phyloP scores from a whole-genome alignment of 257 asterid genomes.

The Fraxinus anomala region DNA sequence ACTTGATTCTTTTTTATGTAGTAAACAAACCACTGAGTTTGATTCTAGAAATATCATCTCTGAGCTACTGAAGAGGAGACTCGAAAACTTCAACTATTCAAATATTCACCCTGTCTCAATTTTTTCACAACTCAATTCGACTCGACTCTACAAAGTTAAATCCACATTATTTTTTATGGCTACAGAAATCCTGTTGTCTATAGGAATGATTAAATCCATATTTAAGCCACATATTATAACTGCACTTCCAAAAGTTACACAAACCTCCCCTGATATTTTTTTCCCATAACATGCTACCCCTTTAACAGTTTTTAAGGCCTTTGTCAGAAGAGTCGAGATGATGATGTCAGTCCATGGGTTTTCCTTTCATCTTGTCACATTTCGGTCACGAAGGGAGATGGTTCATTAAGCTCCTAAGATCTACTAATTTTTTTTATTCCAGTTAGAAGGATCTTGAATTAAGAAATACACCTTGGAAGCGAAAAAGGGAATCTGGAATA shows the following conservation, averaged over 20 bases:
- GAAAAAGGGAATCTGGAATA: neutral
- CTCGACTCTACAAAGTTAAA: neutral
- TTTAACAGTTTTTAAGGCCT: neutral
- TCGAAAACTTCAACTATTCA: neutral
- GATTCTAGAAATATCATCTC: conserved; percentile 6
- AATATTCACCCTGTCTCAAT: neutral
- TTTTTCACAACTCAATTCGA: neutral
- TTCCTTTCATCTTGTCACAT: neutral
- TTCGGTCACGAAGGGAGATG: neutral
- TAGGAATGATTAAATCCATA: neutral
- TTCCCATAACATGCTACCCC: neutral
- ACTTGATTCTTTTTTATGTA: neutral
- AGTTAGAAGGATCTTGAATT: neutral
- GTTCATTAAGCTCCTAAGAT: neutral
- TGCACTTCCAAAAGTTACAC: neutral
- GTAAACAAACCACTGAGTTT: neutral
- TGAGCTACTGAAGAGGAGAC: conserved; percentile 8
- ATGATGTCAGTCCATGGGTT: neutral
- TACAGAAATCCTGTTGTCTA: neutral
- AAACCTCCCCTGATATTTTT: neutral
- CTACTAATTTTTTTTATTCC: neutral
- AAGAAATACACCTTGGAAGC: neutral
- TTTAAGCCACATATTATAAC: neutral
- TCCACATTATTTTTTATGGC: neutral
- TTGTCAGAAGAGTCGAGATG: neutral